These are phyloP conservation scores for Lichtheimia corymbifera DNA, from an alignment of 371 early-diverging fungal species.

Conservation along the genomic window DNA sequence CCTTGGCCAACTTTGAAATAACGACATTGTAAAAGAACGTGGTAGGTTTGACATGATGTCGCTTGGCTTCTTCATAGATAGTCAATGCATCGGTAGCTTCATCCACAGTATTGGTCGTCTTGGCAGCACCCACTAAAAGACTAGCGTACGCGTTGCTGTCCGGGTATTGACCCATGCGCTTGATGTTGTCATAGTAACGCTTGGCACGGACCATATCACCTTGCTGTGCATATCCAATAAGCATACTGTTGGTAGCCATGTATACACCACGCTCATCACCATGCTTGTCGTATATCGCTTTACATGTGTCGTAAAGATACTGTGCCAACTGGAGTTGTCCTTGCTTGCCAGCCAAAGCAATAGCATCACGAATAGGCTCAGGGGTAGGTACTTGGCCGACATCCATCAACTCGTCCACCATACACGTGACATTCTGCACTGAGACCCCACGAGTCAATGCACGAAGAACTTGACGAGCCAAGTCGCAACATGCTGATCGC, in stretches of 20 bases:
- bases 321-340: slow-evolving; percentile 37
- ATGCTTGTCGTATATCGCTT: not conserved
- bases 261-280: slow-evolving; percentile 26
- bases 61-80: slow-evolving; percentile 64
- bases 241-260: slow-evolving; percentile 54
- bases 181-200: slow-evolving; percentile 56
- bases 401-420: slow-evolving; percentile 24
- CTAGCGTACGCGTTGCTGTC: slow-evolving; percentile 49
- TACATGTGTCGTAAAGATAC: slow-evolving; percentile 30
- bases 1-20: slow-evolving; percentile 65
- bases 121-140: slow-evolving; percentile 42
- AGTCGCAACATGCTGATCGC: not conserved
- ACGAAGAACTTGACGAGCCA: slow-evolving; percentile 16
- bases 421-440: slow-evolving; percentile 21
- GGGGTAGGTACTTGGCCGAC: slow-evolving; percentile 27
- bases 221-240: slow-evolving; percentile 58
- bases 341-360: slow-evolving; percentile 48
- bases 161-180: slow-evolving; percentile 42
- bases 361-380: slow-evolving; percentile 45
- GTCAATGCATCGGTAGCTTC: slow-evolving; percentile 52
- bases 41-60: slow-evolving; percentile 57
- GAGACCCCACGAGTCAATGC: slow-evolving; percentile 24
- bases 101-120: slow-evolving; percentile 44
- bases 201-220: slow-evolving; percentile 58
- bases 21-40: slow-evolving; percentile 68